Percentiles rank a stretch among this genome's conserved stretches.
Evolutionary conservation across 106 monocot species (phyloP).

Genomic region (Platanthera guangdongensis): DNA sequence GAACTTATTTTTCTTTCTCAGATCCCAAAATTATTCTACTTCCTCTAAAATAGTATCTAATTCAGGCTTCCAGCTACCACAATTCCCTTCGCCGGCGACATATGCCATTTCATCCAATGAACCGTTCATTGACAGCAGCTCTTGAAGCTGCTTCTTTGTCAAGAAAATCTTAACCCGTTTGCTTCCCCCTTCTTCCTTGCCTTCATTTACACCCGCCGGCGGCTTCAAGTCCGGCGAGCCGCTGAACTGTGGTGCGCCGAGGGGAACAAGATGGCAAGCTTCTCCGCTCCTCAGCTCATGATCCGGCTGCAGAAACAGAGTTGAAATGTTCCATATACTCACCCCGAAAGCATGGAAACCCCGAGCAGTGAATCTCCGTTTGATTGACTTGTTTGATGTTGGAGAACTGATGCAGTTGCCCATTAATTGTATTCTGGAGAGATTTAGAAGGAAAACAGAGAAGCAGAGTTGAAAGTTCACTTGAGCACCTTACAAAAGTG

Average conservation of each 20-base stretch:
- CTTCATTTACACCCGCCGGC: not conserved
- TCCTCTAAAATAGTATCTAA: not conserved
- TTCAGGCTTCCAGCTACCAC: not conserved
- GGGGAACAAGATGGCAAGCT: not conserved
- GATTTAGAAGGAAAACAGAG: not conserved
- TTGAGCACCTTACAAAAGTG: not conserved
- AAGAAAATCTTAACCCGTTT: not conserved
- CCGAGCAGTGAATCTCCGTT: not conserved
- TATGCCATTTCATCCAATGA: not conserved
- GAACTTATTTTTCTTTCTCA: not conserved
- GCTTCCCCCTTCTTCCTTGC: not conserved
- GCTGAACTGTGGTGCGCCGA: not conserved
- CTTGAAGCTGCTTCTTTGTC: not conserved
- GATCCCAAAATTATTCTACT: not conserved
- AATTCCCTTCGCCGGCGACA: not conserved
- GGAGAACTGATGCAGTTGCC: slow-evolving; percentile 3
- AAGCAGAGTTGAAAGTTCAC: not conserved
- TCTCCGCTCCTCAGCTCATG: not conserved
- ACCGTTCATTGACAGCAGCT: not conserved
- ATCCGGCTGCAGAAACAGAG: not conserved
- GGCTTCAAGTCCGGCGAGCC: not conserved
- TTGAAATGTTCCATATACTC: not conserved
- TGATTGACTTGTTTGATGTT: not conserved
- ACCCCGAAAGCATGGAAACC: not conserved
- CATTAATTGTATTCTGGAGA: not conserved